A percentile compares a stretch with the other conserved stretches of the same genome.
These are phyloP conservation scores for Saccharum officinarum DNA, from an alignment of 176 grass and related monocot genomes.

Conservation along the genomic window DNA sequence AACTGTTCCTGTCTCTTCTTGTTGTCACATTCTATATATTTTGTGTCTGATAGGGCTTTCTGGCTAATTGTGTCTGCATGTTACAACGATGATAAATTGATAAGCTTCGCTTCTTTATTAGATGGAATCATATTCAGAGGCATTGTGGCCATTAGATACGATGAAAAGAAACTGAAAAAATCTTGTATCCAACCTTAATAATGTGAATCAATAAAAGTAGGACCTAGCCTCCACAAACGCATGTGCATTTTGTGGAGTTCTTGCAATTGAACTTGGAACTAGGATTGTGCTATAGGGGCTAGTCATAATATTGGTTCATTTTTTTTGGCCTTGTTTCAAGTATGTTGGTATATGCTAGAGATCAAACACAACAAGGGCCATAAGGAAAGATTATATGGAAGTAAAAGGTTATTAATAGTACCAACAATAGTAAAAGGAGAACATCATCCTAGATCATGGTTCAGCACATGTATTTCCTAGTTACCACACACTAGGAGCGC, in stretches of 20 bases:
- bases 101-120: neutral
- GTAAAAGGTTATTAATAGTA: neutral
- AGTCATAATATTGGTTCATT: neutral
- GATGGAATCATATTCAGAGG: neutral
- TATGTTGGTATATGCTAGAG: neutral
- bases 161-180: conserved; percentile 12
- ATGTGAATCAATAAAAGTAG: neutral
- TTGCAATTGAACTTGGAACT: neutral
- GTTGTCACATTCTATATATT: neutral
- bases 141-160: neutral
- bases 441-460: neutral
- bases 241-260: conserved; percentile 6
- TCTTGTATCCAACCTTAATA: neutral
- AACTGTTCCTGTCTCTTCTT: neutral
- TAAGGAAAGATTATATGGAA: neutral
- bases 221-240: neutral
- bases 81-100: neutral
- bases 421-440: neutral
- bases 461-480: neutral
- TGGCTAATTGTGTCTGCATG: neutral
- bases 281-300: neutral
- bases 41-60: neutral
- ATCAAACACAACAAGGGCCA: neutral
- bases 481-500: neutral
- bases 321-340: neutral